Percentiles rank a stretch among this genome's conserved stretches.
These are phyloP conservation scores for Xylariaceae sp. DNA, from an alignment of 2,329 filamentous ascomycete species.

Conservation along the genomic window DNA sequence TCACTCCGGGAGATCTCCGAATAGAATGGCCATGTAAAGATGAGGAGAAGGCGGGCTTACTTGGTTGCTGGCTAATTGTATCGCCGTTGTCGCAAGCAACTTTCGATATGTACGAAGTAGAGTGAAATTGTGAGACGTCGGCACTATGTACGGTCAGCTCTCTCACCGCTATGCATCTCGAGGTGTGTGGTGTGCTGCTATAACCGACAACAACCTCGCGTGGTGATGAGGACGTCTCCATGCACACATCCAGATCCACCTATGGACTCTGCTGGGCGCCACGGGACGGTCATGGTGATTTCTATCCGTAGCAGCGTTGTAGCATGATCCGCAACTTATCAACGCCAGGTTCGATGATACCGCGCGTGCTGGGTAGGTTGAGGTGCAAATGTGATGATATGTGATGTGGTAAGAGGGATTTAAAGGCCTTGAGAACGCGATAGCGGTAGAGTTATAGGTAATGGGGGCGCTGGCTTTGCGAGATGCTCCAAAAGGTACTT, in stretches of 20 bases:
- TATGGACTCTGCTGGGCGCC: slow-evolving; percentile 6
- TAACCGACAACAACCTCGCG: slow-evolving; percentile 3
- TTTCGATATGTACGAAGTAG: background rate
- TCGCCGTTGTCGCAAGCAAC: slow-evolving; percentile 8
- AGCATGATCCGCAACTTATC: slow-evolving; percentile 6
- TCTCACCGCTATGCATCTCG: slow-evolving; percentile 17
- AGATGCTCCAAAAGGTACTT: background rate
- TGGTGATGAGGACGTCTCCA: slow-evolving; percentile 3
- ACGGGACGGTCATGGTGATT: slow-evolving; percentile 13
- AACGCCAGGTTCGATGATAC: slow-evolving; percentile 1
- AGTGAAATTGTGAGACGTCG: background rate
- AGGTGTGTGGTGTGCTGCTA: slow-evolving; percentile 3
- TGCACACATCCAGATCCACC: background rate
- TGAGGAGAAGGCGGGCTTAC: slow-evolving; percentile 6
- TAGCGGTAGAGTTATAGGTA: background rate
- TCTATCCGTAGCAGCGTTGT: slow-evolving; percentile 6
- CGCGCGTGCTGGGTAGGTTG: slow-evolving; percentile 12
- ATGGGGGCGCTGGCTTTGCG: background rate
- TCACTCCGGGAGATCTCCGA: slow-evolving; percentile 20
- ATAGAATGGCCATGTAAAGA: slow-evolving; percentile 5
- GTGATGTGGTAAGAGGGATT: background rate
- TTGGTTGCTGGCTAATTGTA: slow-evolving; percentile 10
- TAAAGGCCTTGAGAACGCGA: background rate
- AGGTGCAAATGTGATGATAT: background rate
- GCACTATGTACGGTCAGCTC: slow-evolving; percentile 7